Evolutionary conservation across 2,329 filamentous ascomycete species (phyloP), one percentile per base, ranked within the genome.

Genomic region (Hypoxylon sp.): DNA sequence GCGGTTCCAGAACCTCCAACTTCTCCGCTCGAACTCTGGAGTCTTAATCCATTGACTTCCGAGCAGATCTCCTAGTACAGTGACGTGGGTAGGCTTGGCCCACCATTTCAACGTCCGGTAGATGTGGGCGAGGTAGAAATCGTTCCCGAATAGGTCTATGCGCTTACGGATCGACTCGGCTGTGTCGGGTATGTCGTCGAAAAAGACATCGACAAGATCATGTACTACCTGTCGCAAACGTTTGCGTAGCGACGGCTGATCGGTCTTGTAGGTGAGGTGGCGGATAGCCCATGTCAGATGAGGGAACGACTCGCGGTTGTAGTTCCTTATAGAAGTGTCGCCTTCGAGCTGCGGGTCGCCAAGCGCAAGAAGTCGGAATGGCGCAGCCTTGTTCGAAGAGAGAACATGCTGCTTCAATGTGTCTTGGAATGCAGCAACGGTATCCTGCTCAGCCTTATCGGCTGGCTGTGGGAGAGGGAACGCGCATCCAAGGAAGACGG

Each of bases 31-130:
- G 77, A 99, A 99, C 80, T 99, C 96, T 31, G 86, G 87, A 77
- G 97, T 90, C 55, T 87, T 87, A 68, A 99, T 92, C 96, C 96
- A 99, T 80, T 99, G 96, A 75, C 94, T 97, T 9, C 96, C 96
- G 9, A 99, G 83, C 65, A 99, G 83, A 78, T 99, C 96, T 2
- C 96, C 96, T 3, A 99, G 84, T 0, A 98, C 94, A 0, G 92
- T 90, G 19, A 96, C 89, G 78, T 99, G 96, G 0, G 93, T 97
- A 8, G 96, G 96, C 14, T 84, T 82, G 0, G 92, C 88, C 91
- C 92, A 97, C 93, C 94, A 97, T 72, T 88, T 86, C 54, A 97
- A 81, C 0, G 90, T 92, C 14, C 93, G 88, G 80, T 97, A 98
- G 65, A 98, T 94, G 79, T 99, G 96, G 19, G 92, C 93, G 33